Percentiles rank a stretch among this genome's conserved stretches.
These are phyloP conservation scores for Xylariaceae sp. DNA, from an alignment of 2,329 filamentous ascomycete species.

Conservation along the genomic window DNA sequence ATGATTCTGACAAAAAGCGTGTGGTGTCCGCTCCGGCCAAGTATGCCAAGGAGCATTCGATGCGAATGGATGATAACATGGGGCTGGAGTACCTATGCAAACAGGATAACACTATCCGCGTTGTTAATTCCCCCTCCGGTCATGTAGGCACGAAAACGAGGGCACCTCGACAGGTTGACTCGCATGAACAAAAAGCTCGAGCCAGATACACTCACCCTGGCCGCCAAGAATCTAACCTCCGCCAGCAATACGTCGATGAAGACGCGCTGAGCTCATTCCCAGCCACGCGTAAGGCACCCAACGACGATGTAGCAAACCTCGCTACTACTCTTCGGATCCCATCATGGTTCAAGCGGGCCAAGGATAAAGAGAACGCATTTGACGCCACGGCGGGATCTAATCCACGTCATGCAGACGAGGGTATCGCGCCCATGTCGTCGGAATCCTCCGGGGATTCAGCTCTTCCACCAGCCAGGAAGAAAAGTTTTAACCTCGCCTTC, in stretches of 20 bases:
- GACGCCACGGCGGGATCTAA: constrained; percentile 12
- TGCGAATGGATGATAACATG: constrained; percentile 30
- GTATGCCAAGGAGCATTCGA: constrained; percentile 11
- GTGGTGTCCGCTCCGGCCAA: constrained; percentile 42
- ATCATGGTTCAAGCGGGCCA: constrained; percentile 51
- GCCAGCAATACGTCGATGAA: constrained; percentile 29
- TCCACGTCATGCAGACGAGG: constrained; percentile 16
- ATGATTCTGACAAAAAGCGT: constrained; percentile 33
- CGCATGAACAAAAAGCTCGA: constrained; percentile 36
- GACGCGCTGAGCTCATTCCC: constrained; percentile 11
- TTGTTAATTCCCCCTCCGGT: constrained; percentile 47
- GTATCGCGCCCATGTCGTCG: constrained; percentile 20
- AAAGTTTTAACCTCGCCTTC: constrained; percentile 47
- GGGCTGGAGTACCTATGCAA: constrained; percentile 43
- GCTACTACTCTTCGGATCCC: constrained; percentile 41
- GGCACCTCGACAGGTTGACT: constrained; percentile 37
- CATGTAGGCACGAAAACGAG: constrained; percentile 29
- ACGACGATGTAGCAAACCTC: constrained; percentile 18
- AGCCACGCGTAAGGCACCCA: constrained; percentile 20
- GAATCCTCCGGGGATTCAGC: constrained; percentile 21
- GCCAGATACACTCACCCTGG: constrained; percentile 12
- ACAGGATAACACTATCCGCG: constrained; percentile 48
- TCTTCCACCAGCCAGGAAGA: constrained; percentile 39
- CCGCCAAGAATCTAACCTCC: constrained; percentile 19
- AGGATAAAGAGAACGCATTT: constrained; percentile 30